phyloP scores from a whole-genome alignment of 108 stramenopile genomes.

The Skeletonema grethae region DNA sequence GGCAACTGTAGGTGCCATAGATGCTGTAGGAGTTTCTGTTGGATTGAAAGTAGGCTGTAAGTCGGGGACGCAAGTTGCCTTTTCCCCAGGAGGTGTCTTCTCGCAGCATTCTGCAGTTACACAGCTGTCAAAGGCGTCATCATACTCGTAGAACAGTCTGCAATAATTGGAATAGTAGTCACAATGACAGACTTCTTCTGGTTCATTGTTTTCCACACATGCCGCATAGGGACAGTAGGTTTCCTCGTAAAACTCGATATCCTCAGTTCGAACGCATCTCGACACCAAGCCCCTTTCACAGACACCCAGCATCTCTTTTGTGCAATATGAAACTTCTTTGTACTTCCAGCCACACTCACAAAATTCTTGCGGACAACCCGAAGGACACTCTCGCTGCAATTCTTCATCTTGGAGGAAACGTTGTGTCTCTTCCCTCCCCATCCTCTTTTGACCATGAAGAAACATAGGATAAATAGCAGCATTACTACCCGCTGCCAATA shows the following conservation, averaged over 20 bases:
- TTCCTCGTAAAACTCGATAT: conserved; percentile 33
- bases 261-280: conserved; percentile 20
- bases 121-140: conserved; percentile 26
- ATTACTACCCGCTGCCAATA: neutral
- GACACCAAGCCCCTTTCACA: conserved; percentile 19
- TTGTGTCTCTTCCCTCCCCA: neutral
- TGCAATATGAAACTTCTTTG: conserved; percentile 23
- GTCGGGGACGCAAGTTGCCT: conserved; percentile 31
- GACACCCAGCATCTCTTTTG: conserved; percentile 22
- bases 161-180: conserved; percentile 37
- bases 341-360: conserved; percentile 33
- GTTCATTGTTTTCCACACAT: conserved; percentile 21
- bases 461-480: neutral
- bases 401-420: conserved; percentile 28
- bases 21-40: conserved; percentile 16
- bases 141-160: conserved; percentile 27
- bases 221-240: conserved; percentile 42
- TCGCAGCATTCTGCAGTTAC: conserved; percentile 39
- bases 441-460: conserved; percentile 3
- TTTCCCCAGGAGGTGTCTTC: neutral
- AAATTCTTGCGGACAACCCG: conserved; percentile 38
- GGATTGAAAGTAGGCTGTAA: conserved; percentile 29
- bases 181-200: conserved; percentile 28
- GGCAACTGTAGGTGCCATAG: neutral
- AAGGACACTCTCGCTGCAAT: conserved; percentile 13